phyloP scores from a whole-genome alignment of 495 filamentous ascomycete species.

The Trichodelitschia bisporula region DNA sequence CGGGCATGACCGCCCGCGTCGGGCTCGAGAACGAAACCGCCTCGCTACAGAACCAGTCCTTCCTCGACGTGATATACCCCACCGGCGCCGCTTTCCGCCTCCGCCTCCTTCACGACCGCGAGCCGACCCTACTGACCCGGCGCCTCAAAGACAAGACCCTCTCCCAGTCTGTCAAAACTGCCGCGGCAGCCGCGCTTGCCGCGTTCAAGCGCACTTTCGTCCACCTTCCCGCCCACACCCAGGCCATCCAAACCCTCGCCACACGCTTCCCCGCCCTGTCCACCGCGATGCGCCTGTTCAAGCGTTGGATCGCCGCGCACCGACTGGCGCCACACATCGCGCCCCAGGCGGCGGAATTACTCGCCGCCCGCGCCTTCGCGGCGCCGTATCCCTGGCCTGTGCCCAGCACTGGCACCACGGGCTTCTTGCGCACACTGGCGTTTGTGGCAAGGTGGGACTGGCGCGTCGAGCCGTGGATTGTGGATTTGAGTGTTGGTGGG shows the following conservation, averaged over 20 bases:
- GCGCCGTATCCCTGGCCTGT: constrained; percentile 57
- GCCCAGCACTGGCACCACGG: constrained; percentile 56
- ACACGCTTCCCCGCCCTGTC: constrained; percentile 64
- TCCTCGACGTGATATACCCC: constrained; percentile 54
- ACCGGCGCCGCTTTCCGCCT: constrained; percentile 41
- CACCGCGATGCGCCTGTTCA: constrained; percentile 64
- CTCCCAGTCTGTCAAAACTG: constrained; percentile 34
- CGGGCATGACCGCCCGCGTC: constrained; percentile 25
- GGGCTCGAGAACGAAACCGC: constrained; percentile 52
- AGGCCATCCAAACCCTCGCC: constrained; percentile 50
- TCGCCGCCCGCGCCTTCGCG: constrained; percentile 52
- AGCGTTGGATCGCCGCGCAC: constrained; percentile 73
- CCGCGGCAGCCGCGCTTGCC: constrained; percentile 39
- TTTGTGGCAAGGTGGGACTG: constrained; percentile 79
- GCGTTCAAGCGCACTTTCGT: constrained; percentile 45
- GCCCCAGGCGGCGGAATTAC: constrained; percentile 62
- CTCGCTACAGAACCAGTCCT: constrained; percentile 45
- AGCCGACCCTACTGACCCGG: constrained; percentile 55
- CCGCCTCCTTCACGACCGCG: constrained; percentile 59
- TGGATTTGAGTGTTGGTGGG: constrained; percentile 35
- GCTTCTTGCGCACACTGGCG: constrained; percentile 54
- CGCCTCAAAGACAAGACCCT: constrained; percentile 44
- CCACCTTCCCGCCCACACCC: constrained; percentile 51
- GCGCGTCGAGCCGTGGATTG: constrained; percentile 53
- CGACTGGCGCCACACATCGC: constrained; percentile 50